Evolutionary conservation across 805 yeast species (phyloP).

Genomic region (Metschnikowia gruessii): DNA sequence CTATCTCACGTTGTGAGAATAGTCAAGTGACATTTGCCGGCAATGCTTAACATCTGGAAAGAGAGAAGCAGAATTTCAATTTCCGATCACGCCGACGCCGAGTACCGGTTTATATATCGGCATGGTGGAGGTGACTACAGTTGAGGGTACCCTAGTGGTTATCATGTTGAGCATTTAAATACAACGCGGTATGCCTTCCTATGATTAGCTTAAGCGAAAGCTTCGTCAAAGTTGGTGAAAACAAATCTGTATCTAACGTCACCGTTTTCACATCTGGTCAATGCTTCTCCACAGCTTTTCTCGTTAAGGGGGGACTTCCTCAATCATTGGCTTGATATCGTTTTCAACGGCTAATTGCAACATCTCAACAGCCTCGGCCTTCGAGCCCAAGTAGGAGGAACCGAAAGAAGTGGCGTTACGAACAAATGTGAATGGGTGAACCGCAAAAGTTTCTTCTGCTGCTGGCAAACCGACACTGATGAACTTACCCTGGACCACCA

Average conservation of each 20-base stretch:
- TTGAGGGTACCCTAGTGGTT: constrained; percentile 9
- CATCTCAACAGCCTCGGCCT: constrained; percentile 64
- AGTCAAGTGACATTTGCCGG: no score
- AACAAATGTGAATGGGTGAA: constrained; percentile 53
- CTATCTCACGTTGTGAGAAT: no score
- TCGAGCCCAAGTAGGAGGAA: constrained; percentile 59
- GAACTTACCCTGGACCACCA: constrained; percentile 58
- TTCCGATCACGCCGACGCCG: no score
- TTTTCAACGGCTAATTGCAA: constrained; percentile 60
- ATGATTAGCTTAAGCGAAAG: constrained; percentile 24
- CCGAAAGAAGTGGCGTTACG: constrained; percentile 50
- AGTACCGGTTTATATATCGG: no score
- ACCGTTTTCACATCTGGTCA: constrained; percentile 51
- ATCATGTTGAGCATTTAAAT: constrained; percentile 1
- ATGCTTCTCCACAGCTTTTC: constrained; percentile 51
- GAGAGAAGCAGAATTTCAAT: no score
- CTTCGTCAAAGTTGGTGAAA: constrained; percentile 52
- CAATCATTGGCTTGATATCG: constrained; percentile 60
- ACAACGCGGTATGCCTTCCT: background rate
- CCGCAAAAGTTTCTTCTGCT: constrained; percentile 39
- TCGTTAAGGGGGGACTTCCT: constrained; percentile 55
- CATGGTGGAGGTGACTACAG: no score
- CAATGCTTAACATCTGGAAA: no score
- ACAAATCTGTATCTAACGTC: constrained; percentile 66
- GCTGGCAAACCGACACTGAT: constrained; percentile 68